Evolutionary conservation across 805 yeast species (phyloP), one percentile per base, ranked within the genome.

Genomic region (Ogataea parapolymorpha): DNA sequence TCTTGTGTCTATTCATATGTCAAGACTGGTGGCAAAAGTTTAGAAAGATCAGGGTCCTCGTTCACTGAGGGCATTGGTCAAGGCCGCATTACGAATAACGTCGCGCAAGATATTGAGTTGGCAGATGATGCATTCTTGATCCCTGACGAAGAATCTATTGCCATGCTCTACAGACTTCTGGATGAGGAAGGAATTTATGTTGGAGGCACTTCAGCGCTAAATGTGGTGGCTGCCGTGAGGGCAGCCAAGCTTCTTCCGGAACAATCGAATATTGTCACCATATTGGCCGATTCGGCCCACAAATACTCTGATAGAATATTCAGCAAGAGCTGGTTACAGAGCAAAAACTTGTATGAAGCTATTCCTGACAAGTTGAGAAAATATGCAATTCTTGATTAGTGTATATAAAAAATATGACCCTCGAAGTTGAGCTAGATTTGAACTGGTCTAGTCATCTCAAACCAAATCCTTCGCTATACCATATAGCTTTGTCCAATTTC

Each of bases 41-140:
- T 82, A 42, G 87, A 79, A 31, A 76, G 89, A 55, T 72, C 75
- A 1, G 97, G 97, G 23, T 78, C 87, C 3, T 84, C 95, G 0
- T 88, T 90, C 63, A 90, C 96, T 22, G 97, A 90, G 67, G 97
- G 97, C 24, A 88, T 90, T 66, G 97, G 97, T 22, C 97, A 90
- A 66, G 96, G 96, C 34, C 75, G 97, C 54, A 83, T 90, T 54
- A 90, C 96, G 5, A 83, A 77, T 48, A 90, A 90, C 62, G 72
- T 90, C 62, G 71, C 70, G 13, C 84, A 79, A 32, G 96, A 87
- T 48, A 67, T 88, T 22, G 82, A 72, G 7, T 61, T 81, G 24
- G 71, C 87, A 26, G 96, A 90, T 58, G 95, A 82, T 52, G 95
- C 96, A 1, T 63, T 85, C 35, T 74, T 76, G 50, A 78, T 90